Percentiles rank a stretch among this genome's conserved stretches.
These are phyloP conservation scores for Leishmania lainsoni DNA, from an alignment of 208 protist genomes.

Conservation along the genomic window DNA sequence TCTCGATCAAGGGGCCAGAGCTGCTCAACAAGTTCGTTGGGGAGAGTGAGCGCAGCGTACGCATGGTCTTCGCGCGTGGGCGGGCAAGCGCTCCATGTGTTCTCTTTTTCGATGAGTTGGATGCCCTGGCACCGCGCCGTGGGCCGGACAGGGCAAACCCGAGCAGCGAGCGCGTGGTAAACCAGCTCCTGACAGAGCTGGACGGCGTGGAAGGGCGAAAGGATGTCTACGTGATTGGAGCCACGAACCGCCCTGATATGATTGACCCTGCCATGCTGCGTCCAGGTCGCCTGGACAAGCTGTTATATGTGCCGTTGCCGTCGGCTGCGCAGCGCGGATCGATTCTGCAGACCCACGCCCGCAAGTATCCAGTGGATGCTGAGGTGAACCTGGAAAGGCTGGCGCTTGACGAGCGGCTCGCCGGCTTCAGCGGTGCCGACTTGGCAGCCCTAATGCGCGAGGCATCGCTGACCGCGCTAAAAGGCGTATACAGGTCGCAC, in stretches of 20 bases:
- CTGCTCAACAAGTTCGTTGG: constrained; percentile 99
- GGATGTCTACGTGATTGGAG: constrained; percentile 98
- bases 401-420: constrained; percentile 66
- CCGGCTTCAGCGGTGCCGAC: constrained; percentile 97
- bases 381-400: constrained; percentile 82
- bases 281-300: constrained; percentile 97
- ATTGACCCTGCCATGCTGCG: constrained; percentile 99
- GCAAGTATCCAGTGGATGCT: constrained; percentile 86
- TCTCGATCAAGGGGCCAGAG: constrained; percentile 99
- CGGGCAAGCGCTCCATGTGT: constrained; percentile 96
- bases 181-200: constrained; percentile 99
- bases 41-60: constrained; percentile 98
- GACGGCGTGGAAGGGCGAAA: constrained; percentile 97
- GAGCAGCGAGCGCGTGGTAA: constrained; percentile 98
- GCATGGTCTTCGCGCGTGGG: constrained; percentile 96
- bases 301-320: constrained; percentile 97
- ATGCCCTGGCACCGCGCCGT: constrained; percentile 95
- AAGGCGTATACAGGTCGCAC: constrained; percentile 69
- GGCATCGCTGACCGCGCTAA: constrained; percentile 88
- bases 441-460: constrained; percentile 92
- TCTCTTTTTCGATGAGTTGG: constrained; percentile 99
- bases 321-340: constrained; percentile 73
- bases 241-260: constrained; percentile 98
- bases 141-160: constrained; percentile 88
- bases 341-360: constrained; percentile 91